Percentiles rank a stretch among this genome's conserved stretches.
Conservation (phyloP, 352 stramenopile genomes). For the Pythium brachiatum region DNA sequence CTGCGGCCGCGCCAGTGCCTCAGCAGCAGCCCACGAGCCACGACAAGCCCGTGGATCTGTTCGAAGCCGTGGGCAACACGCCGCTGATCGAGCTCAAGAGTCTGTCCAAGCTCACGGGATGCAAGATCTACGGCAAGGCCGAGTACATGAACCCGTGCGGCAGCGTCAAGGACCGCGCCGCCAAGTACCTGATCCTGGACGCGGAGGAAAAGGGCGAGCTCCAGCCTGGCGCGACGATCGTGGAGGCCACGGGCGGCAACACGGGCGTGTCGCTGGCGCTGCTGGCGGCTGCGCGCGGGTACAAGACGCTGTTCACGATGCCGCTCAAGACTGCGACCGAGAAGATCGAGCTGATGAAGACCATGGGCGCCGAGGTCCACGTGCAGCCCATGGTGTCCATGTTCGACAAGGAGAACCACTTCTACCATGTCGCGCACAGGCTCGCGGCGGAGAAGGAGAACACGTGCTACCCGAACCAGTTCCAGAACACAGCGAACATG, state of each 20-base stretch:
- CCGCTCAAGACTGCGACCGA: conserved; percentile 61
- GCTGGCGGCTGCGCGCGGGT: conserved; percentile 82
- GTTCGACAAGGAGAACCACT: conserved; percentile 67
- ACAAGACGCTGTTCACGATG: conserved; percentile 80
- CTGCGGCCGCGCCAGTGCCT: background rate
- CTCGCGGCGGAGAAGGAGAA: conserved; percentile 37
- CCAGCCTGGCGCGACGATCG: conserved; percentile 53
- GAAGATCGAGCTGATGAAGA: conserved; percentile 81
- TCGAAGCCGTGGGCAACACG: conserved; percentile 73
- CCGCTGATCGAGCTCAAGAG: conserved; percentile 68
- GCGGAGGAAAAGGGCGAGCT: conserved; percentile 87
- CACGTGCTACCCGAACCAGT: conserved; percentile 65
- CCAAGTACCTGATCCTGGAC: conserved; percentile 91
- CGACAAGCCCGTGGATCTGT: conserved; percentile 54
- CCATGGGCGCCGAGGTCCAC: conserved; percentile 64
- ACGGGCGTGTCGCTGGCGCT: conserved; percentile 91
- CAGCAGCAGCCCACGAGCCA: background rate
- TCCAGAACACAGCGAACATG: conserved; percentile 78
- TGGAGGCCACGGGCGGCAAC: conserved; percentile 90
- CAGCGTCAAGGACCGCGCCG: conserved; percentile 93
- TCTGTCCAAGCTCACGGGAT: conserved; percentile 63
- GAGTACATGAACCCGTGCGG: conserved; percentile 91
- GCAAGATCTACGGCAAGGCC: conserved; percentile 77
- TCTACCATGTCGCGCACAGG: conserved; percentile 70
- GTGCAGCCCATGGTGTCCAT: conserved; percentile 60